Base-by-base conservation (phyloP, 768 basidiomycete genomes). In the Psilocybe tampanensis region DNA sequence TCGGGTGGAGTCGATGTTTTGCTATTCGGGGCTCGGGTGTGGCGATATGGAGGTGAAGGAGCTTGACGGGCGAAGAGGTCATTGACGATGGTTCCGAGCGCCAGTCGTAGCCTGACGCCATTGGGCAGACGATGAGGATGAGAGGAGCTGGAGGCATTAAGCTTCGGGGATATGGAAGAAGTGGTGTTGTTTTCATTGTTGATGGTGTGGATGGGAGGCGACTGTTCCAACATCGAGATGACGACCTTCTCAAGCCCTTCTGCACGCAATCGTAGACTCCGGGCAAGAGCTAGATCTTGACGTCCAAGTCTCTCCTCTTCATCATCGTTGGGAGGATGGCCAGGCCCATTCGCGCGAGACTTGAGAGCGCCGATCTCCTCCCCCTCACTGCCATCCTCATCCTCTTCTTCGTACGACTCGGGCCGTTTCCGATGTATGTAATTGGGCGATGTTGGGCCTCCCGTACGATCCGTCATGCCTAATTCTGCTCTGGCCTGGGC, bases 211-310 rank as follows among this genome's bases (percentile, higher is more conserved):
- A 85, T 71, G 0, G 84, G 81, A 1, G 91, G 91, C 0, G 89
- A 88, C 60, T 92, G 90, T 53, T 86, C 85, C 13, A 94, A 82
- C 90, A 94, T 92, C 44, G 86, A 80, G 0, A 82, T 85, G 47
- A 91, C 81, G 42, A 94, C 90, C 65, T 91, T 92, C 70, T 94
- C 92, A 18, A 94, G 79, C 12, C 88, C 87, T 60, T 93, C 90
- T 1, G 92, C 89, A 24, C 89, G 85, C 24, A 90, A 75, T 54
- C 89, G 78, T 32, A 92, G 80, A 49, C 69, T 77, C 22, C 85
- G 76, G 2, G 92, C 90, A 21, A 90, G 78, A 4, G 69, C 64
- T 0, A 90, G 70, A 65, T 92, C 84, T 65, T 90, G 88, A 36
- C 70, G 74, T 36, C 78, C 78, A 52, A 80, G 70, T 39, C 82